Evolutionary conservation across 345 rosid species (phyloP).

Genomic region (Hibiscus syriacus): DNA sequence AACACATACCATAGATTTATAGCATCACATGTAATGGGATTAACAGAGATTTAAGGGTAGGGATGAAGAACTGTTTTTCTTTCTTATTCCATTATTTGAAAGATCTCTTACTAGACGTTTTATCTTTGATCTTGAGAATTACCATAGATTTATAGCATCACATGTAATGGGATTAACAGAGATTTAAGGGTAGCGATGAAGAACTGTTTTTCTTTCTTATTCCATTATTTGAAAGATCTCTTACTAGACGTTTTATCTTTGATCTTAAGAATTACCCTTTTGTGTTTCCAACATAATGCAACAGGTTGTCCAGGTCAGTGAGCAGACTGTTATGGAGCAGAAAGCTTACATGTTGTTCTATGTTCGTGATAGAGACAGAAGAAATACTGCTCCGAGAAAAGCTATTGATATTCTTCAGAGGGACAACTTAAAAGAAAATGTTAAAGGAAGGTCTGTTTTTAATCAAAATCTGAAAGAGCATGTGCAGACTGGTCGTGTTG

Average conservation of each 20-base stretch:
- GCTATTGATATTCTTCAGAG: conserved; percentile 26
- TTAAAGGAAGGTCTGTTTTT: conserved; percentile 21
- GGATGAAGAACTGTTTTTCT: background rate
- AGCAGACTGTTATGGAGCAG: conserved; percentile 68
- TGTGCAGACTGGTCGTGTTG: conserved; percentile 25
- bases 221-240: background rate
- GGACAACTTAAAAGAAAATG: conserved; percentile 37
- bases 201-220: background rate
- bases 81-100: background rate
- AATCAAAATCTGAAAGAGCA: conserved; percentile 29
- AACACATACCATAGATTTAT: background rate
- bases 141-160: background rate
- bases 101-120: background rate
- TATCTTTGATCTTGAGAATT: background rate
- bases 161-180: background rate
- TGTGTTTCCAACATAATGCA: conserved; percentile 15
- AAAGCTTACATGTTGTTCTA: conserved; percentile 98
- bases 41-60: background rate
- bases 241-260: background rate
- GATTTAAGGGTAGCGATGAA: background rate
- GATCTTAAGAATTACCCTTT: background rate
- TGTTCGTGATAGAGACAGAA: conserved; percentile 91
- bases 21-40: background rate
- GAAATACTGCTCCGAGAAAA: conserved; percentile 38
- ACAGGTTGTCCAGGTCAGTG: conserved; percentile 79